Base-by-base conservation (phyloP, 2,329 filamentous ascomycete species). In the Monosporascus sp. region DNA sequence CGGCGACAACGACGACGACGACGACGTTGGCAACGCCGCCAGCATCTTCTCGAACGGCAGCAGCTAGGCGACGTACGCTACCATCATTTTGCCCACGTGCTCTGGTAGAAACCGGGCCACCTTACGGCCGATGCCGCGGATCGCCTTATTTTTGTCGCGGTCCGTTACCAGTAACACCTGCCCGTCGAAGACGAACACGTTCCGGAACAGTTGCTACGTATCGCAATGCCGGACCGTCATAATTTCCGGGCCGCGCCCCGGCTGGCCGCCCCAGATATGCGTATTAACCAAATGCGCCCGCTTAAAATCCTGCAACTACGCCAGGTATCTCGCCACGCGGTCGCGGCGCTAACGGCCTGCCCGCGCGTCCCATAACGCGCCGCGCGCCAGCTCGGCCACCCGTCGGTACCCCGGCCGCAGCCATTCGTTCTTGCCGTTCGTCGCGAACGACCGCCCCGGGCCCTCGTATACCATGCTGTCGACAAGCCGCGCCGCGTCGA, bases 401-500 rank as follows among this genome's bases (percentile, higher is more conserved):
- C 37, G 20, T 6, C 38, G 20, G 40, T 45, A 22, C 7, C 18
- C 38, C 22, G 38, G 22, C 17, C 14, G 24, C 3, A 51, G 22
- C 40, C n/a, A 51, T 7, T 22, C 7, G 11, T 51, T 45, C 31
- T 45, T 4, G 6, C 24, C 7, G 17, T 31, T 24, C 37, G 37
- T 51, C 28, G 41, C 18, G 20, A 51, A 51, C 40, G 49, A 51
- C 40, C 26, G 37, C 11, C 26, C 38, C 7, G 26, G 37, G 5
- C 40, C 40, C 7, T 51, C 26, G 40, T 51, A 51, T 17, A 51
- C 37, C 20, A 51, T 44, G 11, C 22, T 51, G 37, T 51, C 49
- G 26, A 9, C 24, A 4, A 51, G 38, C 31, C 15, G 37, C 18
- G 15, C 31, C 17, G 17, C 15, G 1, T 41, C 24, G 24, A 41